Conservation (phyloP, 257 asterid genomes). For the Gynochthodes officinalis region DNA sequence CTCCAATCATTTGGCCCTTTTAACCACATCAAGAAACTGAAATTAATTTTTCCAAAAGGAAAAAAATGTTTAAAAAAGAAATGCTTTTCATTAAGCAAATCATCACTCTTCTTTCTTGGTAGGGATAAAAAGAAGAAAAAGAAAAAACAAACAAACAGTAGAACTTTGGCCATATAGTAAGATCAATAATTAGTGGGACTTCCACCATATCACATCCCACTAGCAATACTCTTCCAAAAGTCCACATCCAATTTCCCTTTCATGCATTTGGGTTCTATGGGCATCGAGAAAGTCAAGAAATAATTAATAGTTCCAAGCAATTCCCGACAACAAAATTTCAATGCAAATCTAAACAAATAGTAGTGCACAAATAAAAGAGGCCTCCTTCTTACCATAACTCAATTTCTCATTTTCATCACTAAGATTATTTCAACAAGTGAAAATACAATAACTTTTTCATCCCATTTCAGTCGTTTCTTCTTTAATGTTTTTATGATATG, state of each 20-base stretch:
- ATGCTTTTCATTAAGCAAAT: background rate
- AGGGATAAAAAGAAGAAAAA: background rate
- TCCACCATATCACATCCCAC: constrained; percentile 4
- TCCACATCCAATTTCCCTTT: background rate
- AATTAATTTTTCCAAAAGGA: background rate
- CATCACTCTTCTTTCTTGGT: background rate
- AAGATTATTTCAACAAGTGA: background rate
- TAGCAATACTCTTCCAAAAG: background rate
- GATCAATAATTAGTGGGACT: constrained; percentile 12
- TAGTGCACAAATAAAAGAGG: constrained; percentile 3
- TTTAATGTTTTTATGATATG: too few relatives aligned
- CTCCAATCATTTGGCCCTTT: constrained; percentile 13
- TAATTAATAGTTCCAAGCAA: background rate
- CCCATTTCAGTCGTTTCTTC: too few relatives aligned
- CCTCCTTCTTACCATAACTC: background rate
- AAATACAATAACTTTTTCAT: too few relatives aligned
- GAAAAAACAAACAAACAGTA: constrained; percentile 6
- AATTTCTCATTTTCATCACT: background rate
- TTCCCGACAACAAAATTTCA: constrained; percentile 1
- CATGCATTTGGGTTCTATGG: background rate
- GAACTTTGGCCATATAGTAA: background rate
- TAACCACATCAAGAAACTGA: constrained; percentile 10
- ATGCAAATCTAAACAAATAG: background rate
- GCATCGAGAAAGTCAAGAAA: background rate
- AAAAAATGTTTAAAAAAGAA: background rate